Evolutionary conservation across 495 filamentous ascomycete species (phyloP), one percentile per base, ranked within the genome.

Genomic region (Talaromyces trachyspermus): DNA sequence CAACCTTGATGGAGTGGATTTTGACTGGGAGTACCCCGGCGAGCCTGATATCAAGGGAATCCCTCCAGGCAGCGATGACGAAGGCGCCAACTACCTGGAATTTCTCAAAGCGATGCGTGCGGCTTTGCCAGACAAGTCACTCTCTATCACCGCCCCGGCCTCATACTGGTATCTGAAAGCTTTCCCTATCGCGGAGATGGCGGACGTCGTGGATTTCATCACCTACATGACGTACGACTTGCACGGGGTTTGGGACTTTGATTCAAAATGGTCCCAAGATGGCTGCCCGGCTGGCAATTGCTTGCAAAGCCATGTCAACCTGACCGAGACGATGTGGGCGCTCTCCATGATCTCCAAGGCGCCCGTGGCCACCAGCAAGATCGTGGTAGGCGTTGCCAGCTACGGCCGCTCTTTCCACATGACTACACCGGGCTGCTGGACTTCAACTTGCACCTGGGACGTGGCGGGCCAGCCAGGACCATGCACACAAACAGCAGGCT

Each of bases 261-360:
- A 41, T 50, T 43, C 46, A 50, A 58, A 26, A 24, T 42, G 9
- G 3, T 6, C 39, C 10, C 18, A 42, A 12, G 18, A 42, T 12
- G 39, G 39, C 3, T 42, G 39, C 6, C 4, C 18, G 3, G 8
- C 18, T 14, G 39, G 39, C 11, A 23, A 24, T 14, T 42, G 39
- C 11, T 14, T 42, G 9, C 22, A 10, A 19, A 46, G 43, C 17
- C 66, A 74, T 35, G 62, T 71, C 15, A 72, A 72, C 40, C 18
- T 51, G n/a, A 70, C 70, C 3, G 70, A 74, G 48, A 71, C 67
- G 0, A 50, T 42, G 12, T 39, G 56, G 23, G 60, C 66, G 6
- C 52, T 75, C 1, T 45, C 54, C n/a, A 71, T 74, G 65, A 60
- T 75, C 15, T 70, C 70, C 36, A 74, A 74, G 46, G 68, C 69